Conservation (phyloP, 176 grass and related monocot species). For the Aegilops speltoides region DNA sequence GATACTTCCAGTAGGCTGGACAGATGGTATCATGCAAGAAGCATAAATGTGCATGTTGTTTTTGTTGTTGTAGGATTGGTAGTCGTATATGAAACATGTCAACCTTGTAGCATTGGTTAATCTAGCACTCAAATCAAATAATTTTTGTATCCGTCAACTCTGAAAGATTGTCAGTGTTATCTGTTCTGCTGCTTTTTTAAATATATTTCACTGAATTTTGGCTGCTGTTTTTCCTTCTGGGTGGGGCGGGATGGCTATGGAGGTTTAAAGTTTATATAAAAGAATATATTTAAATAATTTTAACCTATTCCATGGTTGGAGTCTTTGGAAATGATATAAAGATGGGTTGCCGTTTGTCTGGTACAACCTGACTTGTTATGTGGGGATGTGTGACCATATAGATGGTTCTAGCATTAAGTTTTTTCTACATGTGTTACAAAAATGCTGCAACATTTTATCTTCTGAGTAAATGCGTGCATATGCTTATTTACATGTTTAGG, state of each 20-base stretch:
- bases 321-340: neutral
- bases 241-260: neutral
- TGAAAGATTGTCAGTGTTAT: neutral
- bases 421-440: neutral
- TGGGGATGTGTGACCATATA: neutral
- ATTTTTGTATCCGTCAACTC: neutral
- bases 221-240: neutral
- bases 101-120: neutral
- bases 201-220: neutral
- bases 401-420: neutral
- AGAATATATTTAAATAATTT: neutral
- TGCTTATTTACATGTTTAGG: neutral
- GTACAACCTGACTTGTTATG: neutral
- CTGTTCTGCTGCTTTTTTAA: neutral
- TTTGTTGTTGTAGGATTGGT: neutral
- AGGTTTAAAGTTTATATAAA: neutral
- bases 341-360: neutral
- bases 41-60: neutral
- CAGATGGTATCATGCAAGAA: neutral
- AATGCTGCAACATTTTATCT: neutral
- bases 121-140: neutral
- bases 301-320: neutral
- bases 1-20: neutral
- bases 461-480: neutral
- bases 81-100: neutral